These are phyloP conservation scores for button mushroom (Agaricus bisporus) DNA, from an alignment of 768 basidiomycete genomes.

Conservation along the genomic window DNA sequence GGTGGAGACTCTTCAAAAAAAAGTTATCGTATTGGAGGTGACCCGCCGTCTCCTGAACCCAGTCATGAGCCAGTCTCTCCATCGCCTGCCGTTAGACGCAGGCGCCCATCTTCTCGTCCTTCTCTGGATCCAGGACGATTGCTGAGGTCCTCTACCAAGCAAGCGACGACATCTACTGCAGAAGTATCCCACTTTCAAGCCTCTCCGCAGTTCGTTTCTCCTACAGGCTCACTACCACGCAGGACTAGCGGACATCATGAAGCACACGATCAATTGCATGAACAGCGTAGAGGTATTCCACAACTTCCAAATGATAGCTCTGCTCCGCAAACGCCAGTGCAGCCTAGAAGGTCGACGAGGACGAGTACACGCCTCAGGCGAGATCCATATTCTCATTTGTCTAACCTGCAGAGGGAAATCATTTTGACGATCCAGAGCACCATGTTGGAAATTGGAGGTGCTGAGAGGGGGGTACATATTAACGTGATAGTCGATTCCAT, in stretches of 20 bases:
- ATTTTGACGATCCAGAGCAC: constrained; percentile 12
- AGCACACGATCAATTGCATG: background rate
- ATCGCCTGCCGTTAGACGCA: background rate
- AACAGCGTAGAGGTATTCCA: background rate
- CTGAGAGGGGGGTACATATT: background rate
- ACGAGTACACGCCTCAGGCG: background rate
- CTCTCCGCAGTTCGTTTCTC: background rate
- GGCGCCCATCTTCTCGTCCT: constrained; percentile 14
- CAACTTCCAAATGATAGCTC: background rate
- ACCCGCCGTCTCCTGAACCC: background rate
- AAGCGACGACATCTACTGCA: background rate
- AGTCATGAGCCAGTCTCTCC: background rate
- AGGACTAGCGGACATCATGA: background rate
- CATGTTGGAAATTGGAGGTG: background rate
- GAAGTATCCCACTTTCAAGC: background rate
- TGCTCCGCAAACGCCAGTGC: background rate
- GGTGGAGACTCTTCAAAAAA: background rate
- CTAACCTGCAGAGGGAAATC: constrained; percentile 18
- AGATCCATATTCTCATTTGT: constrained; percentile 18
- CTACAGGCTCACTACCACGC: background rate
- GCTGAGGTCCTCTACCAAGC: background rate
- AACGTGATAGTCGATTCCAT: constrained; percentile 1
- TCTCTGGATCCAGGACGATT: constrained; percentile 16
- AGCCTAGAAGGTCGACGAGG: background rate
- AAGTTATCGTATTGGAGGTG: background rate